Base-by-base conservation (phyloP, 805 yeast genomes). In the Yarrowia hollandica region DNA sequence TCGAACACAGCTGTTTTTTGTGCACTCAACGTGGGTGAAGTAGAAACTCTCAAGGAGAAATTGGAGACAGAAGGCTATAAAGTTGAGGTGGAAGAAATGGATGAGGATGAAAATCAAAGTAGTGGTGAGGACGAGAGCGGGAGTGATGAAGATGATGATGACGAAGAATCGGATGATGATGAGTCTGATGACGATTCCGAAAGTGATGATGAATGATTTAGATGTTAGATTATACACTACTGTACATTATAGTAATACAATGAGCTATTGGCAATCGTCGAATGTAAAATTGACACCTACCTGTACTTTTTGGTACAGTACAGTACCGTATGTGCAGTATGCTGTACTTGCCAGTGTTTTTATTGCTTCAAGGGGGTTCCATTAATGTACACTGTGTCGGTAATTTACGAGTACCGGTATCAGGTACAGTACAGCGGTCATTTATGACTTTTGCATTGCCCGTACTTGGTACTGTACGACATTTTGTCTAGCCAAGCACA, bases 1-100 rank as follows among this genome's bases (percentile, higher is more conserved):
- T 67, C 74, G 0, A 71, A 71, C 1, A 83, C 94, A 11, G 73
- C 79, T 19, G 77, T 88, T 9, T 90, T 90, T 66, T 74, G 84
- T 3, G 82, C 90, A 66, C 80, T 91, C 59, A 90, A 94, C 64
- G 86, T 92, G 2, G 74, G 84, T 1, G 85, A 84, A 63, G 68
- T 74, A 3, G 81, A 75, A 0, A 72, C 71, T 5, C 72, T 88
- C 57, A 70, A 72, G 39, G 71, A 69, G 15, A 81, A 76, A 59
- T 80, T 91, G 59, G 66, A 65, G 9, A 65, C 65, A 1, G 71
- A 74, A 50, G 95, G 95, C 0, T 92, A 86, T 68, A 71, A 74
- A 0, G 86, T 86, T 23, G 68, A 70, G 5, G 73, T 83, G 25
- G 90, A 85, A 62, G 82, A 82, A 52, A 69, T 69, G n/a, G 71